Conservation (phyloP, 768 basidiomycete species). For the Suillus subluteus region DNA sequence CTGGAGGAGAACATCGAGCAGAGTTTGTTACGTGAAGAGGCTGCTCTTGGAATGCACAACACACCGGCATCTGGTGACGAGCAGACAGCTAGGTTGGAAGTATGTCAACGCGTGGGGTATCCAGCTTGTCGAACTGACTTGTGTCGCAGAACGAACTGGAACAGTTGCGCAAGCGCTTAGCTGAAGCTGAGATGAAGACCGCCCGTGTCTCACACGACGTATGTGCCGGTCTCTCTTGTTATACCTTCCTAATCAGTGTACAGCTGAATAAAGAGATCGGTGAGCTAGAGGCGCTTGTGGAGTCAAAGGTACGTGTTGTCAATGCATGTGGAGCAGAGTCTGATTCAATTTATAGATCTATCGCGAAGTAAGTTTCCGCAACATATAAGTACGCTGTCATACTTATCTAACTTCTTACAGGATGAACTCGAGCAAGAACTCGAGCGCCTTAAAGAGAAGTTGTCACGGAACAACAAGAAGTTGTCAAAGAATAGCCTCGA, state of each 20-base stretch:
- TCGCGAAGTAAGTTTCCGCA: constrained; percentile 58
- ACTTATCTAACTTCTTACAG: constrained; percentile 35
- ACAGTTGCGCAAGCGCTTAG: constrained; percentile 67
- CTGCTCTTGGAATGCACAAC: constrained; percentile 31
- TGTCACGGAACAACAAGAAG: constrained; percentile 62
- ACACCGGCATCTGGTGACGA: constrained; percentile 31
- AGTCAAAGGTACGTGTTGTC: constrained; percentile 71
- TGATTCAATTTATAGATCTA: constrained; percentile 62
- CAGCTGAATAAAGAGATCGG: constrained; percentile 91
- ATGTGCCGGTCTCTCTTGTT: constrained; percentile 27
- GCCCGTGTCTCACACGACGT: constrained; percentile 72
- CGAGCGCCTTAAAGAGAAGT: constrained; percentile 73
- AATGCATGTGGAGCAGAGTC: neutral
- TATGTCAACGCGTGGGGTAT: constrained; percentile 25
- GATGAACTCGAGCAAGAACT: constrained; percentile 89
- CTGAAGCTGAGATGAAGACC: constrained; percentile 76
- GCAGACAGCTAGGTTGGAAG: constrained; percentile 59
- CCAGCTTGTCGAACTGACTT: neutral
- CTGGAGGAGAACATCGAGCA: constrained; percentile 79
- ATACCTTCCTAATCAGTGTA: constrained; percentile 6
- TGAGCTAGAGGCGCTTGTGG: constrained; percentile 91
- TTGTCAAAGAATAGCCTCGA: constrained; percentile 52
- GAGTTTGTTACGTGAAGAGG: constrained; percentile 56
- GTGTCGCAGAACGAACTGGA: constrained; percentile 61
- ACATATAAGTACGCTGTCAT: neutral